Conservation (phyloP, 2,329 filamentous ascomycete species). For the Pestalotiopsis sp. region DNA sequence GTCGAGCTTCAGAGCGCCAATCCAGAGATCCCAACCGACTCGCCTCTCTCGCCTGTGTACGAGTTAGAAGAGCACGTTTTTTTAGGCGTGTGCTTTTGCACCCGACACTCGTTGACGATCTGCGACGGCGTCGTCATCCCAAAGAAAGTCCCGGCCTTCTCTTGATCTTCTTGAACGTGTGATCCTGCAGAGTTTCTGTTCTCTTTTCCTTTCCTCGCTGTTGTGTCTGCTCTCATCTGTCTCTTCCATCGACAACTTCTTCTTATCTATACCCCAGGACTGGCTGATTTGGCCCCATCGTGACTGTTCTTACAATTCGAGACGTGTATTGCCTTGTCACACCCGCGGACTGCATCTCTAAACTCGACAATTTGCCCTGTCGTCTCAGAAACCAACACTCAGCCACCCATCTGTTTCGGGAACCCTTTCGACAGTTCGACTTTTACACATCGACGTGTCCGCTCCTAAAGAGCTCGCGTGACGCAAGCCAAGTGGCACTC, state of each 20-base stretch:
- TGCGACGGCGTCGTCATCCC: not conserved
- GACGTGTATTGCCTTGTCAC: not conserved
- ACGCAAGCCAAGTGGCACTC: not conserved
- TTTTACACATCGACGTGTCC: not conserved
- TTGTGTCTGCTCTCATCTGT: not conserved
- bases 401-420: not conserved
- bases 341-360: not conserved
- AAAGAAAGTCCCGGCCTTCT: not conserved
- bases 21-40: not conserved
- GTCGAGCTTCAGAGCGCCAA: not conserved
- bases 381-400: not conserved
- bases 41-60: not conserved
- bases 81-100: not conserved
- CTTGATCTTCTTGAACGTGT: not conserved
- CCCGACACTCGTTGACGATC: not conserved
- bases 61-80: not conserved
- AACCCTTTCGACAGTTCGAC: not conserved
- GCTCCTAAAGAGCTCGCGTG: not conserved
- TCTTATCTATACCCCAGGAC: not conserved
- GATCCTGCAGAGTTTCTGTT: not conserved
- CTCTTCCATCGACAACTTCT: not conserved
- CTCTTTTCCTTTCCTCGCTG: too few relatives aligned
- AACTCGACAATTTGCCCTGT: not conserved
- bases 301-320: not conserved
- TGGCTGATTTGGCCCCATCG: not conserved